Evolutionary conservation across 176 grass and related monocot genomes (phyloP).

Genomic region (Chrysopogon serrulatus): DNA sequence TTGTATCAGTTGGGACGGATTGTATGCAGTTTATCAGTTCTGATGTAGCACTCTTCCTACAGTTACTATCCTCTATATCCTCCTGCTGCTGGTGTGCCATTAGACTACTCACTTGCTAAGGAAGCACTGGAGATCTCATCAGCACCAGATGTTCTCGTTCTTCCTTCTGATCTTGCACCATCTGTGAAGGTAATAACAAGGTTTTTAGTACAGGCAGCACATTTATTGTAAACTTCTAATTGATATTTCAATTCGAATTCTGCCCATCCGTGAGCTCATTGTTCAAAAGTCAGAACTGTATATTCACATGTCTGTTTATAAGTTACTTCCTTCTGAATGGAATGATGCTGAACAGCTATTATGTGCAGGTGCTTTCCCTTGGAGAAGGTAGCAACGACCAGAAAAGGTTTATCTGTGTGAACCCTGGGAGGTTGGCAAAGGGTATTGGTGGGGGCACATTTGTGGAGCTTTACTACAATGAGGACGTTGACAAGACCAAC

Average conservation of each 20-base stretch:
- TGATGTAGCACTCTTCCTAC: slow-evolving; percentile 6
- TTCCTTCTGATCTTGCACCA: slow-evolving; percentile 91
- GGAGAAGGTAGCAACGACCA: slow-evolving; percentile 32
- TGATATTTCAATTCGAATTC: background rate
- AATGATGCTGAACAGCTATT: slow-evolving; percentile 21
- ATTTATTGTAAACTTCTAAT: slow-evolving; percentile 8
- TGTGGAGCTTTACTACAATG: slow-evolving; percentile 71
- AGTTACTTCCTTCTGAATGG: slow-evolving; percentile 1
- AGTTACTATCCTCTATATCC: slow-evolving; percentile 93
- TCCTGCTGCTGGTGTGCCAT: slow-evolving; percentile 64
- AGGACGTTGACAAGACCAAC: slow-evolving; percentile 34
- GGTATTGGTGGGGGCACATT: slow-evolving; percentile 94
- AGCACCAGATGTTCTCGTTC: slow-evolving; percentile 73
- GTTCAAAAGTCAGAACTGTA: background rate
- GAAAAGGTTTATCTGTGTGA: slow-evolving; percentile 59
- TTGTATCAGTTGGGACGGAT: background rate
- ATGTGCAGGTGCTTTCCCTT: slow-evolving; percentile 54
- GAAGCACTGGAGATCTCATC: slow-evolving; percentile 65
- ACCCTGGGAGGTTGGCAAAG: slow-evolving; percentile 86
- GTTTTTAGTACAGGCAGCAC: background rate
- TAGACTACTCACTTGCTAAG: slow-evolving; percentile 78
- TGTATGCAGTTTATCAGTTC: slow-evolving; percentile 5
- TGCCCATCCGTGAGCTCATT: background rate
- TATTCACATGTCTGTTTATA: background rate
- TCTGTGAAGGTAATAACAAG: slow-evolving; percentile 79